Conservation (phyloP, 1,284 basidiomycete species). For the Peniophora sp. region DNA sequence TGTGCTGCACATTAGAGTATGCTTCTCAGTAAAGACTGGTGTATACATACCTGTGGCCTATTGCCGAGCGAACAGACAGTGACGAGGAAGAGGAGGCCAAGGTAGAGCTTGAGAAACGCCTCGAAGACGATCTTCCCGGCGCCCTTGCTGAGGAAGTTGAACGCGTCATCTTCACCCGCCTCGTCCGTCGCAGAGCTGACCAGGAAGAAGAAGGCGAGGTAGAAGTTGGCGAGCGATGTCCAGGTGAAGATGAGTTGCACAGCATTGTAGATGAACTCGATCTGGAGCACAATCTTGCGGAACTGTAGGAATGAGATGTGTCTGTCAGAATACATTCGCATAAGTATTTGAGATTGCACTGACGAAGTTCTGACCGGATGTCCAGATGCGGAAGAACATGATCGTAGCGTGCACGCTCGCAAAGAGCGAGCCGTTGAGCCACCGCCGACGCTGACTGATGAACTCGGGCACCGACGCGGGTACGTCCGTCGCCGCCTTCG, state of each 20-base stretch:
- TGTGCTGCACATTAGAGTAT: constrained; percentile 15
- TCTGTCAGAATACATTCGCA: too few species aligned
- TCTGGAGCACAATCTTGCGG: constrained; percentile 21
- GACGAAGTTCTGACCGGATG: constrained; percentile 84
- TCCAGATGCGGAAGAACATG: constrained; percentile 83
- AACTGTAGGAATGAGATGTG: too few species aligned
- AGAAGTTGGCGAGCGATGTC: constrained; percentile 78
- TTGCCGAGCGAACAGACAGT: constrained; percentile 82
- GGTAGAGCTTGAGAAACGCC: constrained; percentile 78
- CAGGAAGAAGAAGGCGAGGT: constrained; percentile 79
- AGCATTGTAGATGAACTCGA: constrained; percentile 81
- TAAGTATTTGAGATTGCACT: too few species aligned
- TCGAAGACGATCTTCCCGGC: constrained; percentile 75
- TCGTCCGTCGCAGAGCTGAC: constrained; percentile 64
- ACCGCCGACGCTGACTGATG: constrained; percentile 85
- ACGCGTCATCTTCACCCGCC: constrained; percentile 52
- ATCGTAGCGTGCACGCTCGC: constrained; percentile 83
- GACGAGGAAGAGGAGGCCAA: constrained; percentile 68
- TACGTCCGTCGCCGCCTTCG: constrained; percentile 84
- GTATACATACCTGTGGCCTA: constrained; percentile 54
- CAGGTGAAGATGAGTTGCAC: constrained; percentile 78
- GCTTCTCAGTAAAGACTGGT: background rate
- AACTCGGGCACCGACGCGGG: constrained; percentile 82
- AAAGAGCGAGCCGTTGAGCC: constrained; percentile 85
- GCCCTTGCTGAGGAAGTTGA: constrained; percentile 66